Conservation (phyloP, 108 stramenopile species). For the Craspedostauros australis region DNA sequence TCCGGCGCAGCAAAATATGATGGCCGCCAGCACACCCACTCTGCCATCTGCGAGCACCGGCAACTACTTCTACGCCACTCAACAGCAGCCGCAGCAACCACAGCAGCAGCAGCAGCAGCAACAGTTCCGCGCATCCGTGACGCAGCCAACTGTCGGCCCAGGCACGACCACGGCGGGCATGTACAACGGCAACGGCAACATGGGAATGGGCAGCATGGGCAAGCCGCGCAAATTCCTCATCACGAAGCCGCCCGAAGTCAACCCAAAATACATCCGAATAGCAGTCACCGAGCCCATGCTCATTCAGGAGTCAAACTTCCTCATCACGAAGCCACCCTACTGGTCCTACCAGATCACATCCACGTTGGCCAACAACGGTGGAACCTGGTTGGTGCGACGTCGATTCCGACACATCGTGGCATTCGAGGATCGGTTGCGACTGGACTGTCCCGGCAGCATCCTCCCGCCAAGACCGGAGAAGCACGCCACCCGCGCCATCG, state of each 20-base stretch:
- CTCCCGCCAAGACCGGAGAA: slow-evolving; percentile 83
- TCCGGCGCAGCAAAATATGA: no score
- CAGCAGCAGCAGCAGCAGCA: slow-evolving; percentile 3
- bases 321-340: slow-evolving; percentile 50
- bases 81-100: slow-evolving; percentile 14
- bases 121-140: neutral
- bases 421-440: slow-evolving; percentile 67
- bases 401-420: slow-evolving; percentile 88
- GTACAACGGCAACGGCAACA: slow-evolving; percentile 16
- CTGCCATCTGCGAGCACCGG: slow-evolving; percentile 19
- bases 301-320: slow-evolving; percentile 47
- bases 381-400: slow-evolving; percentile 61
- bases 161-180: slow-evolving; percentile 30
- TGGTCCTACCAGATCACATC: slow-evolving; percentile 79
- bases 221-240: slow-evolving; percentile 17
- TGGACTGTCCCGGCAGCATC: slow-evolving; percentile 66
- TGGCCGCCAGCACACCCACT: slow-evolving; percentile 11
- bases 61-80: slow-evolving; percentile 17
- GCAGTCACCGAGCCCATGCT: slow-evolving; percentile 60
- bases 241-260: slow-evolving; percentile 32
- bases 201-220: slow-evolving; percentile 5
- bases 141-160: neutral
- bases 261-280: slow-evolving; percentile 48
- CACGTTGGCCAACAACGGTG: slow-evolving; percentile 22
- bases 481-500: slow-evolving; percentile 74